Base-by-base conservation (phyloP, 2,329 filamentous ascomycete genomes). In the Monilinia aucupariae region DNA sequence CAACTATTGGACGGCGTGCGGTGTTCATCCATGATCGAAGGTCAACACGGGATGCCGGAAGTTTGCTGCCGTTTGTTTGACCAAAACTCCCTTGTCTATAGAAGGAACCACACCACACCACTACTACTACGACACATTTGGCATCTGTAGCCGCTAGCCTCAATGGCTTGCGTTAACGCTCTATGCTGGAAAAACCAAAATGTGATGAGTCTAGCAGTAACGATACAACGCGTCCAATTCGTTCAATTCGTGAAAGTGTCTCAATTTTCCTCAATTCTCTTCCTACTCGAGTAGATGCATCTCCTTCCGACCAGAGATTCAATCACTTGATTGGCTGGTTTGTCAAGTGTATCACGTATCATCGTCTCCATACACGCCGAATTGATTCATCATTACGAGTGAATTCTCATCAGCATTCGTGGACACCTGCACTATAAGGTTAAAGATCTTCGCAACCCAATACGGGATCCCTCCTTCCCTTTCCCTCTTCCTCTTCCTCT, bases 211-310 rank as follows among this genome's bases (percentile, higher is more conserved):
- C 27, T 20, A 56, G n/a, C n/a, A n/a, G n/a, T n/a, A n/a, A 32
- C 53, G 30, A 56, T 34, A 45, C 27, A 56, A 56, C 53, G 53
- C 53, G 53, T 47, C 41, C 41, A 56, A 56, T 56, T 32, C 39
- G 20, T 56, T 12, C n/a, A 22, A 45, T 56, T 55, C 53, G 25
- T 55, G 17, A 30, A 43, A 43, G 27, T 20, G 4, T n/a, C 20
- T 30, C 48, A n/a, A 50, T 32, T 32, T 10, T 2, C 20, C 5
- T 10, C 25, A 20, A 13, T 13, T 51, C 34, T n/a, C n/a, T n/a
- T n/a, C n/a, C n/a, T n/a, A n/a, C n/a, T n/a, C n/a, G n/a, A n/a
- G n/a, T n/a, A n/a, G n/a, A n/a, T n/a, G n/a, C n/a, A n/a, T n/a
- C n/a, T n/a, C n/a, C n/a, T n/a, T n/a, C n/a, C n/a, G n/a, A n/a